Conservation (phyloP, 257 asterid genomes). For the Haberlea rhodopensis region DNA sequence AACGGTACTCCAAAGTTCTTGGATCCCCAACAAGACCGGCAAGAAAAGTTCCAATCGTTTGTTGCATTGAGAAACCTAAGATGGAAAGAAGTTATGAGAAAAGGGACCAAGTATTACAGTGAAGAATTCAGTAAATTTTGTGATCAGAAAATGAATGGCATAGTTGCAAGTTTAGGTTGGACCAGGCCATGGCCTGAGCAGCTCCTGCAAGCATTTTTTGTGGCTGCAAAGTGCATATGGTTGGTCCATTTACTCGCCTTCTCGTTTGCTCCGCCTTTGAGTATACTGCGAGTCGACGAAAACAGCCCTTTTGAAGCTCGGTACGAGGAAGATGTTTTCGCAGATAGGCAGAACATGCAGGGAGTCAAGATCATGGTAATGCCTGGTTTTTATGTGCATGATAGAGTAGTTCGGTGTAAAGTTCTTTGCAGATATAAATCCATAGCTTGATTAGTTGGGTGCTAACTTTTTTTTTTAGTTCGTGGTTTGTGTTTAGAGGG, state of each 20-base stretch:
- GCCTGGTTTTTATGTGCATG: conserved; percentile 90
- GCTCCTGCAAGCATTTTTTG: too few species aligned
- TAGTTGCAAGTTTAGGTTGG: conserved; percentile 61
- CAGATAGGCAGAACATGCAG: conserved; percentile 54
- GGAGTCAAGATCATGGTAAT: conserved; percentile 83
- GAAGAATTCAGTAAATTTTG: conserved; percentile 87
- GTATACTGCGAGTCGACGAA: conserved; percentile 65
- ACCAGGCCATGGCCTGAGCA: too few species aligned
- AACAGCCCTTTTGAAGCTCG: conserved; percentile 48
- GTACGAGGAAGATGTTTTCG: conserved; percentile 77
- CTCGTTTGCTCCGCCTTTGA: conserved; percentile 57
- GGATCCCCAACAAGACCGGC: conserved; percentile 66
- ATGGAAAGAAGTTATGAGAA: conserved; percentile 81
- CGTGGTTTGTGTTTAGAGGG: not conserved
- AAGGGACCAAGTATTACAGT: conserved; percentile 85
- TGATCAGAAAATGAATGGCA: conserved; percentile 83
- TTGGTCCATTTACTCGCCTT: conserved; percentile 83
- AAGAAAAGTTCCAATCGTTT: conserved; percentile 59
- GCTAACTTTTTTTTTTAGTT: not conserved
- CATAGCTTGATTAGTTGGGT: conserved; percentile 21
- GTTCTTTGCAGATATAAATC: conserved; percentile 78
- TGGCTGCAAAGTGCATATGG: conserved; percentile 89
- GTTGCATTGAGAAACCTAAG: conserved; percentile 77
- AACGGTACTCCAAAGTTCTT: conserved; percentile 60
- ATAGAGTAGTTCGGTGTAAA: conserved; percentile 72